phyloP scores from a whole-genome alignment of 108 stramenopile species.

The Parietichytrium sp. region DNA sequence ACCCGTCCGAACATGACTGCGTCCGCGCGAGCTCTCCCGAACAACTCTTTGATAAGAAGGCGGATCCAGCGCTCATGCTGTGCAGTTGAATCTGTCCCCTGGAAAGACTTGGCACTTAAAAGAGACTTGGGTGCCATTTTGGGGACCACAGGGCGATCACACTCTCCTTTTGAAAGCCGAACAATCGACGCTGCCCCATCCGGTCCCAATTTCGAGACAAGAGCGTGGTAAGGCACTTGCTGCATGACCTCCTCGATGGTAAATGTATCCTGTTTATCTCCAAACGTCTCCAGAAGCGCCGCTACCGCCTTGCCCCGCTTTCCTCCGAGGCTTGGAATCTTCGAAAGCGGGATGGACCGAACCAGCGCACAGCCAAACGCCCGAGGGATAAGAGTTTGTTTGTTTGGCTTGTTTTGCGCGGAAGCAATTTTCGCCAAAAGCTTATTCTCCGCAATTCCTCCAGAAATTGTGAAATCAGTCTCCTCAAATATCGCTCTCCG shows the following conservation, averaged over 20 bases:
- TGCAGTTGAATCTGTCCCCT: too few species aligned
- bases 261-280: too few species aligned
- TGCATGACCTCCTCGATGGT: too few species aligned
- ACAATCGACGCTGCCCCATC: background rate
- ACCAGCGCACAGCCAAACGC: slow-evolving; percentile 42
- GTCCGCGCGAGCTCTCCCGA: slow-evolving; percentile 22
- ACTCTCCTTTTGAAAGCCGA: background rate
- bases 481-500: slow-evolving; percentile 44
- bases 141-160: background rate
- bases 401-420: slow-evolving; percentile 54
- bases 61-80: background rate
- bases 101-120: background rate
- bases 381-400: slow-evolving; percentile 51
- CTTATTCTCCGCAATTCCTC: slow-evolving; percentile 56
- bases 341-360: slow-evolving; percentile 40
- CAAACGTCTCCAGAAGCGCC: slow-evolving; percentile 7
- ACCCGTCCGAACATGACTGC: slow-evolving; percentile 28
- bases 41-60: slow-evolving; percentile 13
- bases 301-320: slow-evolving; percentile 47
- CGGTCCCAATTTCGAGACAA: too few species aligned
- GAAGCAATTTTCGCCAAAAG: slow-evolving; percentile 54
- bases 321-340: slow-evolving; percentile 54
- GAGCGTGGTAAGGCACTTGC: too few species aligned
- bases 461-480: slow-evolving; percentile 55
- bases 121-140: slow-evolving; percentile 26